Base-by-base conservation (phyloP, 257 asterid species). In the Ilex asprella region DNA sequence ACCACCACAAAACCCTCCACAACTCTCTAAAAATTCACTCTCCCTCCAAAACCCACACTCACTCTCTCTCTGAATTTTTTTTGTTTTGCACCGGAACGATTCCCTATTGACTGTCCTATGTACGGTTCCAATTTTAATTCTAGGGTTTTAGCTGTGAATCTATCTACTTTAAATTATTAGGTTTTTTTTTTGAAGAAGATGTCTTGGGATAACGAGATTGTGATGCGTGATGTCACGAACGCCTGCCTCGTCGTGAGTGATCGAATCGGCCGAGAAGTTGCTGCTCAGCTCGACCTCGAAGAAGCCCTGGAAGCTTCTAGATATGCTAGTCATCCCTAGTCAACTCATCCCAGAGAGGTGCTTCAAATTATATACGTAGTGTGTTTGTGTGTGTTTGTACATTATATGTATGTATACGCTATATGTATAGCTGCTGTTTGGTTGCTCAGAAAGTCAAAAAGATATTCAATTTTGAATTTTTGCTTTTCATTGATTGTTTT, bases 291-390 rank as follows among this genome's bases (percentile, higher is more conserved):
- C 63, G 99, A 92, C 73, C 87, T 89, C 6, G 99, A 92, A 68
- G 99, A 92, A 67, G 73, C 96, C 29, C 66, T 92, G 21, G 99
- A 92, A 79, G 97, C 99, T 67, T 83, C 97, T 47, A 82, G 99
- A 85, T 92, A 92, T 64, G 79, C 93, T 10, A 92, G 95, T 62
- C 97, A 92, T 70, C 97, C 99, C 27, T 89, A 89, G 51, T 74
- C 97, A 43, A 75, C 94, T 62, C 97, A 85, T 60, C 97, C 99
- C 58, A 86, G 99, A 27, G 99, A 92, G 97, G 99, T 92, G 70
- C 59, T 39, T 30, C 13, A 49, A n/a, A 4, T 49, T 12, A 11
- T 49, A 11, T 12, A n/a, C 27, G 0, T n/a, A 53, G 12, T 29
- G 7, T 44, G 11, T 16, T 47, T 55, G 60, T 31, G 1, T 9